Conservation (phyloP, 352 stramenopile genomes). For the Phytophthora boehmeriae region DNA sequence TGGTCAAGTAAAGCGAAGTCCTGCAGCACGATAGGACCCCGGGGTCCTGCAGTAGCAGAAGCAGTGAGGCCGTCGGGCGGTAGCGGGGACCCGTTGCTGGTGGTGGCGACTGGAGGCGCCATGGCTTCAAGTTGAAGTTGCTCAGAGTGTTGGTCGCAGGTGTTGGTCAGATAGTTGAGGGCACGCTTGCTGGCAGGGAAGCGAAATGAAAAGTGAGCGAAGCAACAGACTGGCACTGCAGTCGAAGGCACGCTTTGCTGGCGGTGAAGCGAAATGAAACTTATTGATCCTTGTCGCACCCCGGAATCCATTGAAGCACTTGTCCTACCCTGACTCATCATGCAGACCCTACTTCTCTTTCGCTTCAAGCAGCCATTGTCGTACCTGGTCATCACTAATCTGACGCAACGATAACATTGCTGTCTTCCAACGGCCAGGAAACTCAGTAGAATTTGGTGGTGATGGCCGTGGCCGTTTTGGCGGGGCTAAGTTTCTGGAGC, state of each 20-base stretch:
- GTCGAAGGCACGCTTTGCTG: too few relatives aligned
- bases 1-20: slow-evolving; percentile 88
- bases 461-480: slow-evolving; percentile 51
- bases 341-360: too few relatives aligned
- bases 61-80: slow-evolving; percentile 55
- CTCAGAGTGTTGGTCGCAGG: not conserved
- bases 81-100: slow-evolving; percentile 58
- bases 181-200: not conserved
- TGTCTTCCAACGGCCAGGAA: too few relatives aligned
- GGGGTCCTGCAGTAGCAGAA: slow-evolving; percentile 50
- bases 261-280: too few relatives aligned
- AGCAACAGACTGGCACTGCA: not conserved
- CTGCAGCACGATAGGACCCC: slow-evolving; percentile 59
- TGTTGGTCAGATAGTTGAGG: not conserved
- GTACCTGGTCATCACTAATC: too few relatives aligned
- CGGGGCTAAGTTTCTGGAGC: slow-evolving; percentile 64
- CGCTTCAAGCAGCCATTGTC: too few relatives aligned
- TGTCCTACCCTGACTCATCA: too few relatives aligned
- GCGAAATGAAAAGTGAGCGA: slow-evolving; percentile 5
- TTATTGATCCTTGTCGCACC: slow-evolving; percentile 1
- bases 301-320: not conserved
- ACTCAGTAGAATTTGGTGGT: slow-evolving; percentile 61
- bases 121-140: slow-evolving; percentile 8
- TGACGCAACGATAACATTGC: too few relatives aligned
- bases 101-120: slow-evolving; percentile 23